Evolutionary conservation across 805 yeast genomes (phyloP).

Genomic region (Lipomyces spencermartinsiae): DNA sequence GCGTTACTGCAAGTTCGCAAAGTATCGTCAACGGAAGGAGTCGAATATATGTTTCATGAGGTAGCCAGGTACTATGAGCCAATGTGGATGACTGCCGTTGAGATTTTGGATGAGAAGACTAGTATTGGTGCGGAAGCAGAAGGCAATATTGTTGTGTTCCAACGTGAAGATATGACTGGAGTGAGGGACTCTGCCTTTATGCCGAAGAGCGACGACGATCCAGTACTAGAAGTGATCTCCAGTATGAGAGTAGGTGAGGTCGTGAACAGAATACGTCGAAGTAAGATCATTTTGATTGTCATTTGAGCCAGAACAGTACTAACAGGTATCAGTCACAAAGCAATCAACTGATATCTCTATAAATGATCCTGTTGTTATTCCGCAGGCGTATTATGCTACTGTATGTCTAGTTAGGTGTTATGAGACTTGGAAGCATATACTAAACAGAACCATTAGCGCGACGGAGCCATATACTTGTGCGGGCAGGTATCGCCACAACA

Average conservation of each 20-base stretch:
- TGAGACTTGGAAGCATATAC: not conserved
- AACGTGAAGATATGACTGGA: slow-evolving; percentile 11
- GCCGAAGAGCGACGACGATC: slow-evolving; percentile 17
- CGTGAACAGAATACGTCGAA: slow-evolving; percentile 35
- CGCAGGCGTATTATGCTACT: slow-evolving; percentile 36
- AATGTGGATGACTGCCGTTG: slow-evolving; percentile 40
- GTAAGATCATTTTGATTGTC: slow-evolving; percentile 14
- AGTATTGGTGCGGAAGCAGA: slow-evolving; percentile 38
- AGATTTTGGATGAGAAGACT: slow-evolving; percentile 19
- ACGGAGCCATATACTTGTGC: slow-evolving; percentile 34
- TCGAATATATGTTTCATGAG: slow-evolving; percentile 23
- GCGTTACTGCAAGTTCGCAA: slow-evolving; percentile 19
- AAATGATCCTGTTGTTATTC: slow-evolving; percentile 26
- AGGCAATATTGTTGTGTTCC: slow-evolving; percentile 36
- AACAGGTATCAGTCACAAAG: slow-evolving; percentile 4
- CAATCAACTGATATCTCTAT: slow-evolving; percentile 7
- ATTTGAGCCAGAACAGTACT: not conserved
- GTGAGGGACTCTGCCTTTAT: slow-evolving; percentile 3
- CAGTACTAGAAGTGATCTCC: slow-evolving; percentile 24
- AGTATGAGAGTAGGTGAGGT: slow-evolving; percentile 36
- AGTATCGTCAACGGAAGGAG: not conserved
- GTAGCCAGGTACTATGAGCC: slow-evolving; percentile 36
- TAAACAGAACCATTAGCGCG: slow-evolving; percentile 25
- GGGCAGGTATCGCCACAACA: slow-evolving; percentile 28
- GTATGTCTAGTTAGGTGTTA: slow-evolving; percentile 18